Evolutionary conservation across 108 stramenopile genomes (phyloP), one percentile per base, ranked within the genome.

Genomic region (Cyclotella cryptica): DNA sequence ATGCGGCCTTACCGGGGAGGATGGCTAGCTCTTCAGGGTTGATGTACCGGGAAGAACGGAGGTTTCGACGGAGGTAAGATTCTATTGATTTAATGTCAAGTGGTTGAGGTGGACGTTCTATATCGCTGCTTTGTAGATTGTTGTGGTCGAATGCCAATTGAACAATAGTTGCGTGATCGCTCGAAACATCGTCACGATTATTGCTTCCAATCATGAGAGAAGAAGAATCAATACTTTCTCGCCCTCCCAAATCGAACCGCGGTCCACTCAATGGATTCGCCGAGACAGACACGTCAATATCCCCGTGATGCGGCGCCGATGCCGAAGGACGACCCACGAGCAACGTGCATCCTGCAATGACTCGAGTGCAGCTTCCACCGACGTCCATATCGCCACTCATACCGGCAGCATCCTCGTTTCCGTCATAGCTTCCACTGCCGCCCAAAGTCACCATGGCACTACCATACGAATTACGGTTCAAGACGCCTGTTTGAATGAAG

Each of bases 261-360:
- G 76, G 76, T 39, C 76, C 75, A 44, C 66, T 68, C 18, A 83
- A 42, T 7, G 82, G 82, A 62, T 67, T 74, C 3, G 76, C 82
- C 11, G 67, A 40, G 3, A 89, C 62, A 0, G 46, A 49, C 1
- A 91, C 80, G 14, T 86, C 81, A 18, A 88, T 64, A 59, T 91
- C 90, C 12, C 90, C 90, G 47, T 73, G 63, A 61, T 75, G 72
- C 18, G 85, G 88, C 44, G 74, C 69, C 13, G 83, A 59, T 24
- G 87, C 76, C 13, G 69, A 57, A 22, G 91, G 93, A 75, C 87
- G 89, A 6, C 93, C 93, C 13, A 94, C 87, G 39, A 85, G 74
- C 10, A 91, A 49, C 1, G 90, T 88, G 41, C 85, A 87, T 18
- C 86, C 91, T 6, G 85, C 84, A 24, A 92, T 45, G 9, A 94